A percentile compares a stretch with the other conserved stretches of the same genome.
phyloP scores from a whole-genome alignment of 352 stramenopile species.

The Globisporangium spinosum region DNA sequence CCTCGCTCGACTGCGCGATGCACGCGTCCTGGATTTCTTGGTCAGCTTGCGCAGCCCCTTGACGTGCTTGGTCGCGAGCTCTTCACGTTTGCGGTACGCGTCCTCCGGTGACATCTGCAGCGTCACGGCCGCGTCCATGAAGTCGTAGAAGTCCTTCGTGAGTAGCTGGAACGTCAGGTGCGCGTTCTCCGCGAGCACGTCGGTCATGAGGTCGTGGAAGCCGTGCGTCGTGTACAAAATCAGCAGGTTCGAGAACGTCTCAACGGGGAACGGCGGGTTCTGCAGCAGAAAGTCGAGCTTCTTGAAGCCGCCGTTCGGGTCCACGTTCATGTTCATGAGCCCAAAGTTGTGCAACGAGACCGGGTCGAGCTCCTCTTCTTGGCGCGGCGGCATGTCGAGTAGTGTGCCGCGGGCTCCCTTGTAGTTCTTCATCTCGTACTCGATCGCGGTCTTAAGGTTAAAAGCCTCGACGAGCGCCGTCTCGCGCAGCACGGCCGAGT shows the following conservation, averaged over 20 bases:
- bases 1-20: constrained; percentile 88
- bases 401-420: constrained; percentile 85
- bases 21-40: constrained; percentile 94
- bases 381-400: constrained; percentile 89
- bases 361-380: constrained; percentile 93
- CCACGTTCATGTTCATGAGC: constrained; percentile 93
- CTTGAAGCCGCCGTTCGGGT: constrained; percentile 91
- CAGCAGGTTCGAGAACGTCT: constrained; percentile 95
- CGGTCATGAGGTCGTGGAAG: constrained; percentile 93
- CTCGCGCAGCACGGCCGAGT: constrained; percentile 90
- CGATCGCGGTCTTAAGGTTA: constrained; percentile 95
- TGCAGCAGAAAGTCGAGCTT: constrained; percentile 95
- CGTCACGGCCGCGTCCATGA: constrained; percentile 94
- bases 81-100: constrained; percentile 92
- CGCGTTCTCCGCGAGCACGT: constrained; percentile 93
- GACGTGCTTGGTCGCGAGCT: constrained; percentile 92
- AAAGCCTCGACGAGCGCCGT: constrained; percentile 93
- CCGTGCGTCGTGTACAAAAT: constrained; percentile 94
- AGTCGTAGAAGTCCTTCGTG: constrained; percentile 93
- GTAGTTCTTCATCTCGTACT: constrained; percentile 93
- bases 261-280: constrained; percentile 92
- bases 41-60: constrained; percentile 91
- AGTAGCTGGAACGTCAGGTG: constrained; percentile 94
- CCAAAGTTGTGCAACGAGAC: constrained; percentile 88
- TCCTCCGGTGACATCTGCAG: constrained; percentile 92